phyloP scores from a whole-genome alignment of 1,139 yeast species.

The Geotrichum reessii region DNA sequence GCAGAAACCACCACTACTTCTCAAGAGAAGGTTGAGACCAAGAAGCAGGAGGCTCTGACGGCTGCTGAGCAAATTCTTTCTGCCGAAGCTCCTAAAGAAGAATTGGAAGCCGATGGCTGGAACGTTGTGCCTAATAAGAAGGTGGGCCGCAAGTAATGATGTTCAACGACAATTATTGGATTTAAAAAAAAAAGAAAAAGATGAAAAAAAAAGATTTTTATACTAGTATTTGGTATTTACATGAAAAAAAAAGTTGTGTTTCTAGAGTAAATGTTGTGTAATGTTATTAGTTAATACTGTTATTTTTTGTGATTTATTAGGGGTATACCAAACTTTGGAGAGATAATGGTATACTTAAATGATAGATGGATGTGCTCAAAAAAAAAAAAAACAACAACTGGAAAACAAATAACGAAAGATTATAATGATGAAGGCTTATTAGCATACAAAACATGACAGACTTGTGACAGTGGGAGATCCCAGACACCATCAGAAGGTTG shows the following conservation, averaged over 20 bases:
- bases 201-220: background rate
- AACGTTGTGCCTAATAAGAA: slow-evolving; percentile 28
- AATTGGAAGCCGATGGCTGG: slow-evolving; percentile 31
- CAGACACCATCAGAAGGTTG: slow-evolving; percentile 72
- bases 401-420: slow-evolving; percentile 41
- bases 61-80: background rate
- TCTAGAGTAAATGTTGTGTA: background rate
- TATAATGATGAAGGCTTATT: slow-evolving; percentile 2
- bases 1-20: background rate
- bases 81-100: slow-evolving; percentile 7
- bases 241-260: background rate
- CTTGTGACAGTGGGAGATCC: slow-evolving; percentile 71
- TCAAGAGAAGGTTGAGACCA: background rate
- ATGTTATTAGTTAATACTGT: background rate
- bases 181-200: background rate
- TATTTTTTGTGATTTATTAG: background rate
- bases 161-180: slow-evolving; percentile 10
- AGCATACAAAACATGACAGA: slow-evolving; percentile 59
- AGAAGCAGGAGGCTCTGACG: background rate
- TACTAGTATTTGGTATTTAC: background rate
- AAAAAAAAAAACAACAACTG: background rate
- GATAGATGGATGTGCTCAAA: slow-evolving; percentile 9
- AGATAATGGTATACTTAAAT: background rate
- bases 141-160: slow-evolving; percentile 11
- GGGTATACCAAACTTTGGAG: background rate